These are phyloP conservation scores for Acacia acuminata DNA, from an alignment of 306 rosid genomes.

Conservation along the genomic window DNA sequence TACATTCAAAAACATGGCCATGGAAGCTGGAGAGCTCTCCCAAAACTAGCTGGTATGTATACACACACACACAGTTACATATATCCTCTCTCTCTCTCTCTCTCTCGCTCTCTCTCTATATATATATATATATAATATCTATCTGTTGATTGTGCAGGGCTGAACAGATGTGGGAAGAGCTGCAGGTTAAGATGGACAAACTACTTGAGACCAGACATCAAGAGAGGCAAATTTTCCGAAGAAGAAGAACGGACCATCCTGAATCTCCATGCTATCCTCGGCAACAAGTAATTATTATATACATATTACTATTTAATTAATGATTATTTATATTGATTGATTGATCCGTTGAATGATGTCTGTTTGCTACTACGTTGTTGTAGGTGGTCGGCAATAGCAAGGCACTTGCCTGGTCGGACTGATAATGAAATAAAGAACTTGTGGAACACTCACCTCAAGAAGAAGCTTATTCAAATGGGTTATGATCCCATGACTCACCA, in stretches of 20 bases:
- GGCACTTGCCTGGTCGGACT: slow-evolving; percentile 38
- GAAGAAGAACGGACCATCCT: slow-evolving; percentile 39
- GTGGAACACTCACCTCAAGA: slow-evolving; percentile 43
- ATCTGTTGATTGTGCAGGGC: slow-evolving; percentile 10
- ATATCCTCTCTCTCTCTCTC: not conserved
- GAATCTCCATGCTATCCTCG: slow-evolving; percentile 37
- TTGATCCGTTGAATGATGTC: not conserved
- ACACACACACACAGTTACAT: no score
- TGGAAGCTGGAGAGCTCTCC: slow-evolving; percentile 43
- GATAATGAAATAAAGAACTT: slow-evolving; percentile 43
- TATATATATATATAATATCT: not conserved
- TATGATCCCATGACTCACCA: slow-evolving; percentile 44
- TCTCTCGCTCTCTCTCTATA: not conserved
- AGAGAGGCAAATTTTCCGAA: slow-evolving; percentile 42
- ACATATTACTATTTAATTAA: no score
- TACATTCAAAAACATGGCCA: slow-evolving; percentile 37
- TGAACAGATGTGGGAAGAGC: slow-evolving; percentile 46
- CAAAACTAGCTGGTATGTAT: slow-evolving; percentile 40
- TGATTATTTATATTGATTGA: no score
- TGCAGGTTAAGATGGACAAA: slow-evolving; percentile 47
- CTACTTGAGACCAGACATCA: slow-evolving; percentile 43
- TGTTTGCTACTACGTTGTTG: not conserved
- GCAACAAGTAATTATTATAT: slow-evolving; percentile 35
- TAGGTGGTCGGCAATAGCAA: slow-evolving; percentile 45
- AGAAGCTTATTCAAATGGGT: slow-evolving; percentile 47